Evolutionary conservation across 257 asterid genomes (phyloP).

Genomic region (Rhazya stricta): DNA sequence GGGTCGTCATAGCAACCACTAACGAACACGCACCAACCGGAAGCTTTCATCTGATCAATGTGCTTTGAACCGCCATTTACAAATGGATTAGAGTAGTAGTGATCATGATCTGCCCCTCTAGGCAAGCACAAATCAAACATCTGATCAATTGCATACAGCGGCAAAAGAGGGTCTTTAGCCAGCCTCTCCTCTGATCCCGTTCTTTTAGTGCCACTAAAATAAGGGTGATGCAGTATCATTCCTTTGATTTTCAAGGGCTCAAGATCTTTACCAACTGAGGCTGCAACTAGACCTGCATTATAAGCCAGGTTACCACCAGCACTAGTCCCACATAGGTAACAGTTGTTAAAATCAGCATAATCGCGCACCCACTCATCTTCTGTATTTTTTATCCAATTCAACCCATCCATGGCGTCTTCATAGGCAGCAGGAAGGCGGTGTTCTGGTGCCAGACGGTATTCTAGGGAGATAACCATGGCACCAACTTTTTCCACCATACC

Average conservation of each 20-base stretch:
- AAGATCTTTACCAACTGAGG: constrained; percentile 7
- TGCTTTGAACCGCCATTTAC: constrained; percentile 23
- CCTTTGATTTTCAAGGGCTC: constrained; percentile 30
- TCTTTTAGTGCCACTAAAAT: constrained; percentile 22
- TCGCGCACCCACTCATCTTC: constrained; percentile 30
- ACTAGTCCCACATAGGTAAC: constrained; percentile 33
- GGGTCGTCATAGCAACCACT: constrained; percentile 29
- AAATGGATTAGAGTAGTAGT: constrained; percentile 23
- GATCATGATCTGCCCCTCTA: constrained; percentile 27
- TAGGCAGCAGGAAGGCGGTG: constrained; percentile 42
- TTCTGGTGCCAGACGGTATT: constrained; percentile 49
- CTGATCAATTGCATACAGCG: constrained; percentile 14
- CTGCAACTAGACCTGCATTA: constrained; percentile 26
- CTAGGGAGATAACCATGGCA: constrained; percentile 41
- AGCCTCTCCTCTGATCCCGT: constrained; percentile 23
- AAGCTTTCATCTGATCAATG: constrained; percentile 16
- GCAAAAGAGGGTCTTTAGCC: constrained; percentile 19
- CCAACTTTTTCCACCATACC: constrained; percentile 24
- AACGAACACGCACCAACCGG: constrained; percentile 19
- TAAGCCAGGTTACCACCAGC: constrained; percentile 40
- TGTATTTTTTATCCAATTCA: constrained; percentile 26
- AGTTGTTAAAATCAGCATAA: constrained; percentile 29
- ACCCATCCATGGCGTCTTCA: constrained; percentile 39
- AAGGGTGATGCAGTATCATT: constrained; percentile 31
- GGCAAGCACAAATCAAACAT: constrained; percentile 28